A percentile compares a stretch with the other conserved stretches of the same genome.
Conservation (phyloP, 805 yeast genomes). For the Candida dajiaensis region DNA sequence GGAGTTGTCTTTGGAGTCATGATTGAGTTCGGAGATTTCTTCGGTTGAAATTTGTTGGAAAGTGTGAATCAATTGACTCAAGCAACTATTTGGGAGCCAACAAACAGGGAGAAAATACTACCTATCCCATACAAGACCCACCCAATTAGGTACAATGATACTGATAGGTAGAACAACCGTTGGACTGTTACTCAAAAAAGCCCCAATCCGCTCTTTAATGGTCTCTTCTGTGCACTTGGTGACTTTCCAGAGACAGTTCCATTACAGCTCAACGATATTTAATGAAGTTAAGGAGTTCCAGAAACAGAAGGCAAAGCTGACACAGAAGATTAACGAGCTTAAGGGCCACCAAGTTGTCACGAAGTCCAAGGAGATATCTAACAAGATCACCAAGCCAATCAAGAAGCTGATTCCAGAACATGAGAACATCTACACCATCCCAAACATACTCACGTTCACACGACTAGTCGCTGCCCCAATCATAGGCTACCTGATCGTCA, state of each 20-base stretch:
- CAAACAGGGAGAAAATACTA: neutral
- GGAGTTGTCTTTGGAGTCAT: neutral
- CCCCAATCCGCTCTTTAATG: neutral
- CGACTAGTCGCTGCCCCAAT: conserved; percentile 79
- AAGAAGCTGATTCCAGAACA: conserved; percentile 31
- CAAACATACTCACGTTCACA: conserved; percentile 78
- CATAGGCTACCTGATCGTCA: conserved; percentile 72
- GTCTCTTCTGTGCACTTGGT: neutral
- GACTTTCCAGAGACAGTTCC: neutral
- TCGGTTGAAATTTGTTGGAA: neutral
- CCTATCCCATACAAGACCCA: neutral
- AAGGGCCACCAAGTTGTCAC: conserved; percentile 4
- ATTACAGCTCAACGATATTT: neutral
- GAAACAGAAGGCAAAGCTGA: conserved; percentile 4
- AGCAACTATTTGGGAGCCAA: neutral
- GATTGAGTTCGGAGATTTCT: neutral
- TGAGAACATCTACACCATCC: conserved; percentile 73
- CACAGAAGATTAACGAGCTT: conserved; percentile 4
- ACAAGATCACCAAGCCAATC: conserved; percentile 27
- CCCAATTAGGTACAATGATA: neutral
- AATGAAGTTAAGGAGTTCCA: neutral
- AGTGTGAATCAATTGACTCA: neutral
- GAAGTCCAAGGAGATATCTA: conserved; percentile 20
- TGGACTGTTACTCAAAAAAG: neutral
- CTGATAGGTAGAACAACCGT: neutral